Base-by-base conservation (phyloP, 805 yeast genomes). In the Candida broadrunensis region DNA sequence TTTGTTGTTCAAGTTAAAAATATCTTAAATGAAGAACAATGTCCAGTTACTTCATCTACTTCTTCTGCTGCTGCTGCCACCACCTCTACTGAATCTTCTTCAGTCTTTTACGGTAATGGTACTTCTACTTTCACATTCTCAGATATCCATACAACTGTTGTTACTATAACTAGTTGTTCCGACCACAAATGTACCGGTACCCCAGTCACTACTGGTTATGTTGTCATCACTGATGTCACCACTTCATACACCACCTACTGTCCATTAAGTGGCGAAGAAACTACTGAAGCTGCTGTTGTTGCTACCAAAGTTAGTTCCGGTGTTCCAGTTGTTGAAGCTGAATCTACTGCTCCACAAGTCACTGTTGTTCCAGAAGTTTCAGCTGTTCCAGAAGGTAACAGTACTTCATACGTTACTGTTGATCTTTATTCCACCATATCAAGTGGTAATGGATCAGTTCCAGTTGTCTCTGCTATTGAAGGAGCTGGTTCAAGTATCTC, bases 231-330 rank as follows among this genome's bases (percentile, higher is more conserved):
- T 25, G 39, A 46, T 19, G 51, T 49, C 13, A 7, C 38, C 30
- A 56, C 60, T 30, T 38, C 47, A 30, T 56, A 55, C 51, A 57
- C 60, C 38, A 55, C 62, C 30, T 52, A 54, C 37, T 52, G 56
- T 43, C 58, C 58, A 46, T 45, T 47, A 30, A 26, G 50, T 19
- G 31, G 36, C 51, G 12, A 32, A 31, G 36, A 26, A 18, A 24
- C 32, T 18, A 34, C 40, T 4, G 19, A 36, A 13, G 38, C 33
- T 30, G 35, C 35, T 16, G 41, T 19, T 17, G 38, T 98, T 61
- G 97, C 99, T 63, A 98, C 98, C 60, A 93, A 93, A 70, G 98
- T 98, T 59, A 98, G 98, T 56, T 72, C 97, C 55, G 99, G 99
- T 77, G 95, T 91, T 46, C 98, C 99, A 65, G 98, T 93, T 54